phyloP scores from a whole-genome alignment of 1,139 yeast genomes.

The Yamadazyma siamensis region DNA sequence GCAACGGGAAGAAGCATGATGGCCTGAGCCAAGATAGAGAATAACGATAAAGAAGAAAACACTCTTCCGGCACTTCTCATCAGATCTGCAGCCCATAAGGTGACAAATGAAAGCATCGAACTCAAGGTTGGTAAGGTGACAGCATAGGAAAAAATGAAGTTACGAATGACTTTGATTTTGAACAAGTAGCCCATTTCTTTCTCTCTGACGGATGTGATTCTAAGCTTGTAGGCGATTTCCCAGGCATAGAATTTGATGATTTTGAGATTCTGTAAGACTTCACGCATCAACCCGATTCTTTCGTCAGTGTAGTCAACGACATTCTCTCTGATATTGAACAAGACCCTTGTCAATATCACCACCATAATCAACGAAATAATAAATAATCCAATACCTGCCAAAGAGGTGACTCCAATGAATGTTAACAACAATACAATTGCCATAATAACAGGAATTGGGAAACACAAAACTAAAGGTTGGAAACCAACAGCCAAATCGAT shows the following conservation, averaged over 20 bases:
- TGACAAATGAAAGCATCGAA: constrained; percentile 41
- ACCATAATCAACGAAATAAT: constrained; percentile 37
- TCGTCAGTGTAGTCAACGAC: constrained; percentile 42
- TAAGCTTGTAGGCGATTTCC: constrained; percentile 43
- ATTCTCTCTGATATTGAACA: constrained; percentile 35
- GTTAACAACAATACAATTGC: constrained; percentile 33
- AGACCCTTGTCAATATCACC: constrained; percentile 32
- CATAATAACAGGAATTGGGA: constrained; percentile 44
- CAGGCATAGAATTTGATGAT: constrained; percentile 47
- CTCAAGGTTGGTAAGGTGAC: constrained; percentile 41
- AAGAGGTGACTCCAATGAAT: constrained; percentile 39
- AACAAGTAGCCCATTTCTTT: constrained; percentile 41
- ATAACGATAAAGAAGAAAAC: constrained; percentile 51
- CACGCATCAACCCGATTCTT: constrained; percentile 44
- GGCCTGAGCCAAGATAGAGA: constrained; percentile 49
- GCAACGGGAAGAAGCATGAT: constrained; percentile 55
- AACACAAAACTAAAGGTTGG: constrained; percentile 43
- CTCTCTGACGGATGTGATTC: constrained; percentile 33
- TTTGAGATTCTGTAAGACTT: constrained; percentile 39
- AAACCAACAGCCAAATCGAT: constrained; percentile 47
- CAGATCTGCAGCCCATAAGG: constrained; percentile 38
- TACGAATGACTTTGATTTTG: constrained; percentile 42
- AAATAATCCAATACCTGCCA: constrained; percentile 44
- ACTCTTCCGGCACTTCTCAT: constrained; percentile 42
- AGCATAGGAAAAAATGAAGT: constrained; percentile 46